These are phyloP conservation scores for Nemania bipapillata DNA, from an alignment of 2,329 filamentous ascomycete genomes.

Conservation along the genomic window DNA sequence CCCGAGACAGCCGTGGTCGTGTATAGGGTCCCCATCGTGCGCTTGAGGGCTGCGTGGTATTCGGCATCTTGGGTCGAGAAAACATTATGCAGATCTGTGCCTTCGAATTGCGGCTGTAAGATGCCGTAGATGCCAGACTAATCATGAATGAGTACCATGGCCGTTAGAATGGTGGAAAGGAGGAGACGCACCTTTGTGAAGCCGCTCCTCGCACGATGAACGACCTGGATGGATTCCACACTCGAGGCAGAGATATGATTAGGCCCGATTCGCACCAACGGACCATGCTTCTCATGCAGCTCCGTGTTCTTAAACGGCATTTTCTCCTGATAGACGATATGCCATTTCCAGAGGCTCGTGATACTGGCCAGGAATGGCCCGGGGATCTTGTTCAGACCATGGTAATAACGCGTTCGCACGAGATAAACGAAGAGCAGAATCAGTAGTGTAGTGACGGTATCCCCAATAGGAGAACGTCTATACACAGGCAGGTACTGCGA, in stretches of 20 bases:
- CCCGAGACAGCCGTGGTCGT: constrained; percentile 29
- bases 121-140: constrained; percentile 33
- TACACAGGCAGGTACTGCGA: background rate
- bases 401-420: constrained; percentile 25
- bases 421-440: constrained; percentile 14
- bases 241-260: constrained; percentile 37
- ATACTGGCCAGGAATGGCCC: constrained; percentile 31
- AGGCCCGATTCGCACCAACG: constrained; percentile 34
- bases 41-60: constrained; percentile 34
- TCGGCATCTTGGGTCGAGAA: constrained; percentile 35
- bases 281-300: constrained; percentile 32
- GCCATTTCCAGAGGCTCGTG: constrained; percentile 35
- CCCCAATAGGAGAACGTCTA: background rate
- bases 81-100: constrained; percentile 28
- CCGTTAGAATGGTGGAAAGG: background rate
- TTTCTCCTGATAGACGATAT: constrained; percentile 16
- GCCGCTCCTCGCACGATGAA: constrained; percentile 24
- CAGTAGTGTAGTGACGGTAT: background rate
- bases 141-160: background rate
- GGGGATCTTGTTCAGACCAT: constrained; percentile 28
- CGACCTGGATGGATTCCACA: constrained; percentile 25
- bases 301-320: constrained; percentile 30
- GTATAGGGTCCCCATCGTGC: constrained; percentile 32
- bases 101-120: constrained; percentile 29
- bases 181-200: constrained; percentile 27